A percentile compares a stretch with the other conserved stretches of the same genome.
phyloP scores from a whole-genome alignment of 202 grass and related monocot species.

The Brachypodium distachyon region DNA sequence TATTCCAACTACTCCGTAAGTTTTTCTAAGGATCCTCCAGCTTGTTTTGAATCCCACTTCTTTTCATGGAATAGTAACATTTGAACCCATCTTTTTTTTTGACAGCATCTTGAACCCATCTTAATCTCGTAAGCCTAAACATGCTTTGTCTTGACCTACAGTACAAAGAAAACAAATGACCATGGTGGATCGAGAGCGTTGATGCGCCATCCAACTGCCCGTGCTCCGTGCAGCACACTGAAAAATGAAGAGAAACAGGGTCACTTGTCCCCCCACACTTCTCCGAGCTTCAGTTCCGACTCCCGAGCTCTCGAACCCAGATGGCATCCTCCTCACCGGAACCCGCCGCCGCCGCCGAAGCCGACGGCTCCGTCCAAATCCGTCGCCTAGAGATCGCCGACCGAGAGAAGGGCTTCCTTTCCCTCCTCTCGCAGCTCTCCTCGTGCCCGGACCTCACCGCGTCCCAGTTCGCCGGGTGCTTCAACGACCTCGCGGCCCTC shows the following conservation, averaged over 20 bases:
- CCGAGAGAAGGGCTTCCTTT: constrained; percentile 50
- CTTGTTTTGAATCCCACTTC: no score
- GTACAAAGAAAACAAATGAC: background rate
- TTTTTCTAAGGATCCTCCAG: no score
- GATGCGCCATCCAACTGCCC: background rate
- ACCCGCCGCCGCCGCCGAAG: constrained; percentile 17
- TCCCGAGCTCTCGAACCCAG: background rate
- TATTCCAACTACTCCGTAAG: no score
- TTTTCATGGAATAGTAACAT: no score
- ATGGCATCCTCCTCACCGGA: constrained; percentile 42
- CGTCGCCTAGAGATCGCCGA: constrained; percentile 63
- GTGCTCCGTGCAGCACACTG: no score
- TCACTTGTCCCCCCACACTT: no score
- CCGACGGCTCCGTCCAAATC: constrained; percentile 11
- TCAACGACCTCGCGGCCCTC: constrained; percentile 59
- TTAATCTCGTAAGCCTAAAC: background rate
- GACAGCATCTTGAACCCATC: background rate
- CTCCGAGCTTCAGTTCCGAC: background rate
- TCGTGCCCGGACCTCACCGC: constrained; percentile 44
- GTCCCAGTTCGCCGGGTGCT: constrained; percentile 49
- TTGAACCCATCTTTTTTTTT: no score
- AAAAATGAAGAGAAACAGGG: no score
- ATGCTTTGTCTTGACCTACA: background rate
- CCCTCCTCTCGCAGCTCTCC: constrained; percentile 69
- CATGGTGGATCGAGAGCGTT: background rate